Conservation (phyloP, 164 flowering plant genomes). For the Chimonanthus salicifolius region DNA sequence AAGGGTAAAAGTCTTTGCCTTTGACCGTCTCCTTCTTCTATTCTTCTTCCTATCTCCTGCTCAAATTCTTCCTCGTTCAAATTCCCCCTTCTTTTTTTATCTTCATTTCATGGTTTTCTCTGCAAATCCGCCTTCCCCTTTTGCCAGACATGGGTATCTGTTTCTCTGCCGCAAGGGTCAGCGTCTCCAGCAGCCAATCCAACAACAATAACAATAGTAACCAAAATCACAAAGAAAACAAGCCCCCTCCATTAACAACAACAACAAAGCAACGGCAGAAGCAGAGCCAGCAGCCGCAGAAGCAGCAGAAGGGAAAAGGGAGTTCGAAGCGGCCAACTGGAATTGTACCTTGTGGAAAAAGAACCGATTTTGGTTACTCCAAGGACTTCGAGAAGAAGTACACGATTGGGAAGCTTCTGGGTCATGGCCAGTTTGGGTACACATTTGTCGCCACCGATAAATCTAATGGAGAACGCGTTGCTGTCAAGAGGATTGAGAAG, state of each 20-base stretch:
- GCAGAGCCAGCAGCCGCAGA: slow-evolving; percentile 4
- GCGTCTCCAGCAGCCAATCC: slow-evolving; percentile 51
- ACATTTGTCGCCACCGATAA: slow-evolving; percentile 83
- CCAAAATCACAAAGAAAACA: slow-evolving; percentile 11
- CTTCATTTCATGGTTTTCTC: not conserved
- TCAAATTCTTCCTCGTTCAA: slow-evolving; percentile 1
- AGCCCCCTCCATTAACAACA: slow-evolving; percentile 7
- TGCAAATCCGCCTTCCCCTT: not conserved
- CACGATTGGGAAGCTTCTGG: slow-evolving; percentile 76
- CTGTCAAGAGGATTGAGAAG: slow-evolving; percentile 90
- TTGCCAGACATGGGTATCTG: slow-evolving; percentile 62
- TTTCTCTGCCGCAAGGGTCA: slow-evolving; percentile 60
- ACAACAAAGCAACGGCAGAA: slow-evolving; percentile 2
- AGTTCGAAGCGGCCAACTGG: slow-evolving; percentile 26
- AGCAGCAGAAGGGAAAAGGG: slow-evolving; percentile 19
- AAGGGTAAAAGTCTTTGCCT: slow-evolving; percentile 7
- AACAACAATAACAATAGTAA: slow-evolving; percentile 1
- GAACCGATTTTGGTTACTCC: slow-evolving; percentile 83
- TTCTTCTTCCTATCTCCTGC: not conserved
- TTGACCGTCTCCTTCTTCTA: slow-evolving; percentile 22
- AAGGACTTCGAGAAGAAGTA: slow-evolving; percentile 66
- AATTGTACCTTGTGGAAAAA: slow-evolving; percentile 66
- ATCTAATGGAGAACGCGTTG: slow-evolving; percentile 75
- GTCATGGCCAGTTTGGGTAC: slow-evolving; percentile 96
- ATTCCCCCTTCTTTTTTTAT: not conserved